These are phyloP conservation scores for Stentor coeruleus DNA, from an alignment of 73 alveolate genomes.

Conservation along the genomic window DNA sequence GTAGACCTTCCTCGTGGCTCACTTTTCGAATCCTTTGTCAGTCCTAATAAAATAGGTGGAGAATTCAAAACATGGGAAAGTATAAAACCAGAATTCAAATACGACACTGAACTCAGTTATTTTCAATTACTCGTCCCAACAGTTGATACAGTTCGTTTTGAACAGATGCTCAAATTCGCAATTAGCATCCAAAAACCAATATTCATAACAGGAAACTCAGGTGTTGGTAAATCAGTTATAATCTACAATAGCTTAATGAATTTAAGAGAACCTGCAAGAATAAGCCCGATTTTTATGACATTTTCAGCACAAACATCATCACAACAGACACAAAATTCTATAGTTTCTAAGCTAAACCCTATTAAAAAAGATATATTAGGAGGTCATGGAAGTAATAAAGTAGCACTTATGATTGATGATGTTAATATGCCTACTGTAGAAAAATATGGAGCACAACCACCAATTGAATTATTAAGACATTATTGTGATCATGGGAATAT, in stretches of 20 bases:
- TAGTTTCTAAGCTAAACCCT: slow-evolving; percentile 83
- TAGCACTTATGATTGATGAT: slow-evolving; percentile 99
- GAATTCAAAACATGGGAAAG: neutral
- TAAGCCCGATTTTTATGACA: slow-evolving; percentile 49
- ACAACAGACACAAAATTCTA: slow-evolving; percentile 74
- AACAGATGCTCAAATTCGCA: slow-evolving; percentile 38
- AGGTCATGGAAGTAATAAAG: slow-evolving; percentile 85
- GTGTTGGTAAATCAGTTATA: slow-evolving; percentile 95
- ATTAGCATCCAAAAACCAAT: neutral
- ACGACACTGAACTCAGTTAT: slow-evolving; percentile 86
- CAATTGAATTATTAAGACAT: slow-evolving; percentile 97
- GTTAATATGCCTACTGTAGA: slow-evolving; percentile 99
- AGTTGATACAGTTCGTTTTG: slow-evolving; percentile 77
- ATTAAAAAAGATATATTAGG: slow-evolving; percentile 88
- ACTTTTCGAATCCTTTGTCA: neutral
- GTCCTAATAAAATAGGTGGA: neutral
- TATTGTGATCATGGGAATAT: slow-evolving; percentile 95
- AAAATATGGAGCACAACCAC: slow-evolving; percentile 99
- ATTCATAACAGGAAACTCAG: slow-evolving; percentile 83
- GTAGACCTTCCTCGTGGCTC: neutral
- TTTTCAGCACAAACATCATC: slow-evolving; percentile 68
- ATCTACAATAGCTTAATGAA: slow-evolving; percentile 71
- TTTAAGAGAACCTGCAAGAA: neutral
- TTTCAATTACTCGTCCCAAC: slow-evolving; percentile 98
- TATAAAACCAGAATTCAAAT: slow-evolving; percentile 62